phyloP scores from a whole-genome alignment of 1,284 basidiomycete genomes.

The Cryptococcus floricola region DNA sequence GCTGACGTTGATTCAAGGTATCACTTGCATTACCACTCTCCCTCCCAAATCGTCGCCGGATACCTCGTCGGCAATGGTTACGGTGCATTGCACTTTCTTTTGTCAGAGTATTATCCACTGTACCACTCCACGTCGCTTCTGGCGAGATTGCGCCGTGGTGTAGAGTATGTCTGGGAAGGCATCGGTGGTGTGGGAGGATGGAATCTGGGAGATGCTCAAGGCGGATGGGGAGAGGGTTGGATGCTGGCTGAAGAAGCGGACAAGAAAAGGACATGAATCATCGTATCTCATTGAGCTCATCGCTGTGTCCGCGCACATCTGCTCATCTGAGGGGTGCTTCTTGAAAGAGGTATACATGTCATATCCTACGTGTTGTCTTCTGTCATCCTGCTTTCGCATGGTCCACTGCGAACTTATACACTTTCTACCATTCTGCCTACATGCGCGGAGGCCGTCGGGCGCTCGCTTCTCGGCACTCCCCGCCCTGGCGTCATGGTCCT shows the following conservation, averaged over 20 bases:
- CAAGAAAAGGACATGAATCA: too few relatives aligned
- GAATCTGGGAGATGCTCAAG: slow-evolving; percentile 31
- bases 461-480: too few relatives aligned
- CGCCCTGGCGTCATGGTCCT: too few relatives aligned
- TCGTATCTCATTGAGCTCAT: too few relatives aligned
- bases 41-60: slow-evolving; percentile 37
- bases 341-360: too few relatives aligned
- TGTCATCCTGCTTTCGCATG: too few relatives aligned
- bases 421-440: too few relatives aligned
- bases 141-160: slow-evolving; percentile 15
- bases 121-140: slow-evolving; percentile 16
- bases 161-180: slow-evolving; percentile 33
- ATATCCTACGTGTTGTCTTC: too few relatives aligned
- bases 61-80: slow-evolving; percentile 31
- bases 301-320: too few relatives aligned
- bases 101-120: slow-evolving; percentile 38
- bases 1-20: slow-evolving; percentile 19
- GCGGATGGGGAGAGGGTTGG: slow-evolving; percentile 43
- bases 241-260: slow-evolving; percentile 8
- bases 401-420: too few relatives aligned
- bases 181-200: slow-evolving; percentile 42
- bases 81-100: slow-evolving; percentile 28
- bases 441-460: too few relatives aligned
- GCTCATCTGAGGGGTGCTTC: too few relatives aligned
- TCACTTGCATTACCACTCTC: slow-evolving; percentile 44